phyloP scores from a whole-genome alignment of 805 yeast genomes.

The Candida adriatica region DNA sequence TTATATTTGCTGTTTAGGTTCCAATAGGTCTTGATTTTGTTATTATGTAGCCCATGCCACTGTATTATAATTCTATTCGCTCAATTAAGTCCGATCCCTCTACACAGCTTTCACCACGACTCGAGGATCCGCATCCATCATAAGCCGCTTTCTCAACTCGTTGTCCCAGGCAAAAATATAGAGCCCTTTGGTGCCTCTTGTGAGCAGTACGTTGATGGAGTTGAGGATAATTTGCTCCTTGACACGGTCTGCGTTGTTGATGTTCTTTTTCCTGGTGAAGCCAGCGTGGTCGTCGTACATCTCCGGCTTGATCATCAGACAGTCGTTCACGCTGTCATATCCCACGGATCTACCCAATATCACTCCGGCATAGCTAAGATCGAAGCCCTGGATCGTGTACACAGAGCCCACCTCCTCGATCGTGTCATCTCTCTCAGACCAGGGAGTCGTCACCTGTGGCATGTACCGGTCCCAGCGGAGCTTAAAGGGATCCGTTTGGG shows the following conservation, averaged over 20 bases:
- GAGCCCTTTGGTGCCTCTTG: conserved; percentile 39
- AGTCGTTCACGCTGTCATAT: conserved; percentile 30
- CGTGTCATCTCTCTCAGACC: conserved; percentile 40
- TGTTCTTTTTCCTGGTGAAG: conserved; percentile 35
- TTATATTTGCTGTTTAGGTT: conserved; percentile 7
- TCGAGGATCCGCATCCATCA: conserved; percentile 9
- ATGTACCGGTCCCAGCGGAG: conserved; percentile 41
- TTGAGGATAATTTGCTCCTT: conserved; percentile 36
- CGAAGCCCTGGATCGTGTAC: conserved; percentile 42
- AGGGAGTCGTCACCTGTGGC: conserved; percentile 33
- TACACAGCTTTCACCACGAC: too few relatives aligned
- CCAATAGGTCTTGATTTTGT: not conserved
- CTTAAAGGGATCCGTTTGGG: conserved; percentile 34
- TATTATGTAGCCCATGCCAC: too few relatives aligned
- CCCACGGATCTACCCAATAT: conserved; percentile 37
- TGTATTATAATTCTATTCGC: too few relatives aligned
- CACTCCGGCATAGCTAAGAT: conserved; percentile 40
- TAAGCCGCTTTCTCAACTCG: conserved; percentile 29
- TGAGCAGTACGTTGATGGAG: conserved; percentile 37
- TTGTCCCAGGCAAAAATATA: conserved; percentile 37
- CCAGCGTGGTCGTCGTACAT: conserved; percentile 41
- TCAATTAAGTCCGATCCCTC: too few relatives aligned
- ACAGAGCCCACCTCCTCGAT: conserved; percentile 43
- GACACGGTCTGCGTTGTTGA: conserved; percentile 28
- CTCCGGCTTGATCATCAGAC: conserved; percentile 28